phyloP scores from a whole-genome alignment of 2,329 filamentous ascomycete species.

The Pseudogymnoascus sp. region DNA sequence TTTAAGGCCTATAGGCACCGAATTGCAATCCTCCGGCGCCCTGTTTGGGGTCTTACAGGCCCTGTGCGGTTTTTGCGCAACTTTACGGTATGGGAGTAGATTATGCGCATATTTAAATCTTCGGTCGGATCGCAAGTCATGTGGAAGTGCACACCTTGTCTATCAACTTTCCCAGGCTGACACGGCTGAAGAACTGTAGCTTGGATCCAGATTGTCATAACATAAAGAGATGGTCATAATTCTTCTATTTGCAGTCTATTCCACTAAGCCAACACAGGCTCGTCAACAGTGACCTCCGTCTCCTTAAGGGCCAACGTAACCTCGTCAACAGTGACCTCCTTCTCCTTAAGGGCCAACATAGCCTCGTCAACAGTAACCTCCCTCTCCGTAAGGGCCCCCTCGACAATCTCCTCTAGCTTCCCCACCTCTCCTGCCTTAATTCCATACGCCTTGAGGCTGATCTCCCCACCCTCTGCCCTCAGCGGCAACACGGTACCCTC shows the following conservation, averaged over 20 bases:
- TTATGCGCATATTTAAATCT: not conserved
- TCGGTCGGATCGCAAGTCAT: not conserved
- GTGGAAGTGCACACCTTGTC: not conserved
- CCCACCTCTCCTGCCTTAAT: not conserved
- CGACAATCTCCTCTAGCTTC: not conserved
- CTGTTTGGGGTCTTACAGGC: not conserved
- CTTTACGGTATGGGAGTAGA: not conserved
- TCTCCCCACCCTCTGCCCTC: constrained; percentile 20
- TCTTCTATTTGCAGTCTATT: constrained; percentile 1
- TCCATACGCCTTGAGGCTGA: not conserved
- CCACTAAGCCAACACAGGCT: not conserved
- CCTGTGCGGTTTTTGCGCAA: not conserved
- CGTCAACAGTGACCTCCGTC: not conserved
- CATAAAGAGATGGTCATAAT: not conserved
- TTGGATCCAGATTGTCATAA: not conserved
- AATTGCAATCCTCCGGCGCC: not conserved
- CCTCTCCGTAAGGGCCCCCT: not conserved
- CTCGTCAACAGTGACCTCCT: no score
- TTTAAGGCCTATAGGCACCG: not conserved
- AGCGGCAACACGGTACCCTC: constrained; percentile 27
- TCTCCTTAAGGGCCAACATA: no score
- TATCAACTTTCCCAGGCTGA: not conserved
- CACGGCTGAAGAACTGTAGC: not conserved
- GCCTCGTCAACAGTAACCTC: not conserved
- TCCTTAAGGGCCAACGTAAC: no score